Evolutionary conservation across 495 filamentous ascomycete genomes (phyloP).

Genomic region (Penicillium subrubescens): DNA sequence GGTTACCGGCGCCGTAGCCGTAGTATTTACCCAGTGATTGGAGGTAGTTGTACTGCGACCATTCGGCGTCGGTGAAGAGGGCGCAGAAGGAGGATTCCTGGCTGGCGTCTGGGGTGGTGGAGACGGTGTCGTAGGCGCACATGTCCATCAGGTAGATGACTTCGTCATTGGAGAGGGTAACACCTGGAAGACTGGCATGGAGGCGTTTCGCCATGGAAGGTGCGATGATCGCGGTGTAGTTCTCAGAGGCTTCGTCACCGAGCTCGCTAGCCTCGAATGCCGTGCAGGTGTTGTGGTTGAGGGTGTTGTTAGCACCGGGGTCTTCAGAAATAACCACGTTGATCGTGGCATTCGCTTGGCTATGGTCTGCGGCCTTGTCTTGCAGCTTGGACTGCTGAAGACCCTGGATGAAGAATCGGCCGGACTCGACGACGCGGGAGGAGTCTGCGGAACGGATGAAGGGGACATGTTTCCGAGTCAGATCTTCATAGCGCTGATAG

Average conservation of each 20-base stretch:
- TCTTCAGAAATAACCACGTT: slow-evolving; percentile 68
- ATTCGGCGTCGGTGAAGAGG: slow-evolving; percentile 71
- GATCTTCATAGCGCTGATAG: slow-evolving; percentile 65
- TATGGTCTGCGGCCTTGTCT: slow-evolving; percentile 38
- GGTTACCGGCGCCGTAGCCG: slow-evolving; percentile 72
- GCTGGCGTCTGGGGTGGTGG: slow-evolving; percentile 39
- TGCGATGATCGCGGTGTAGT: slow-evolving; percentile 59
- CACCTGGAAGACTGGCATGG: slow-evolving; percentile 61
- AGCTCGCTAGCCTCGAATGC: slow-evolving; percentile 55
- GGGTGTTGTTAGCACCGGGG: slow-evolving; percentile 69
- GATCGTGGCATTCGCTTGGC: slow-evolving; percentile 50
- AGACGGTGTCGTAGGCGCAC: slow-evolving; percentile 79
- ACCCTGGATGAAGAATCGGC: slow-evolving; percentile 70
- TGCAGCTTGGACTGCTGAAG: slow-evolving; percentile 60
- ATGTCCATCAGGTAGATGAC: slow-evolving; percentile 78
- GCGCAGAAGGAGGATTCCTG: slow-evolving; percentile 65
- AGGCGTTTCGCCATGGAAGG: slow-evolving; percentile 64
- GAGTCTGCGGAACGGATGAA: slow-evolving; percentile 75
- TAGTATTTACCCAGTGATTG: slow-evolving; percentile 80
- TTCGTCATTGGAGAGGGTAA: slow-evolving; percentile 58
- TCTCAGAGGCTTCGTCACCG: slow-evolving; percentile 49
- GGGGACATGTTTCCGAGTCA: slow-evolving; percentile 56
- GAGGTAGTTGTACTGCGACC: slow-evolving; percentile 74
- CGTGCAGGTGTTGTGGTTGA: slow-evolving; percentile 70
- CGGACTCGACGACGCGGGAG: slow-evolving; percentile 72